phyloP scores from a whole-genome alignment of 2,329 filamentous ascomycete genomes.

The Hawksworthiomyces lignivorus region DNA sequence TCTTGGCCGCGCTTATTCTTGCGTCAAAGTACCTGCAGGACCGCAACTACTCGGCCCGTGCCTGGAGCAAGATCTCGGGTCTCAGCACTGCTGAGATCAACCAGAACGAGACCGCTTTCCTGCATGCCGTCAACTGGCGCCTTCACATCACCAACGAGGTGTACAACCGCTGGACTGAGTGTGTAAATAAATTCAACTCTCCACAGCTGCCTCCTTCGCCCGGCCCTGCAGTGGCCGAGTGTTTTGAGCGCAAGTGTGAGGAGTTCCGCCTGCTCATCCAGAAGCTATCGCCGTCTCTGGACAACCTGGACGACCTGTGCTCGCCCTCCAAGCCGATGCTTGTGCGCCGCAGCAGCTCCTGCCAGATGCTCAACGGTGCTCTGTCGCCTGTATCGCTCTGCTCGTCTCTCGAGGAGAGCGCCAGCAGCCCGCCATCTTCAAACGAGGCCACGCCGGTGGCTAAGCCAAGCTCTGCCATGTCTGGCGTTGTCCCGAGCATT shows the following conservation, averaged over 20 bases:
- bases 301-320: constrained; percentile 49
- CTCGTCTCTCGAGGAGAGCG: constrained; percentile 10
- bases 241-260: constrained; percentile 38
- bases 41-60: constrained; percentile 91
- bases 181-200: constrained; percentile 79
- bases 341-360: constrained; percentile 12
- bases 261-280: constrained; percentile 55
- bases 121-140: constrained; percentile 86
- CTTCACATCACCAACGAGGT: constrained; percentile 84
- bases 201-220: constrained; percentile 47
- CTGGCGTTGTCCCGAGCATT: constrained; percentile 29
- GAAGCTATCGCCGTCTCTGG: constrained; percentile 47
- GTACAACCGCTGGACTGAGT: constrained; percentile 90
- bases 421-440: constrained; percentile 1
- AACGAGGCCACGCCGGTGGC: constrained; percentile 26
- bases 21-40: constrained; percentile 98
- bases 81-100: constrained; percentile 90
- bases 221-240: constrained; percentile 17
- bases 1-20: constrained; percentile 85
- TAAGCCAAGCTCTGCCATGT: constrained; percentile 27
- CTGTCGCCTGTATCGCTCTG: constrained; percentile 13
- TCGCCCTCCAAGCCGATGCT: constrained; percentile 22
- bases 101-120: constrained; percentile 88
- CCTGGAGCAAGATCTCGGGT: constrained; percentile 99
- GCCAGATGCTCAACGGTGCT: constrained; percentile 3